Base-by-base conservation (phyloP, 306 rosid species). In the Acacia acuminata region DNA sequence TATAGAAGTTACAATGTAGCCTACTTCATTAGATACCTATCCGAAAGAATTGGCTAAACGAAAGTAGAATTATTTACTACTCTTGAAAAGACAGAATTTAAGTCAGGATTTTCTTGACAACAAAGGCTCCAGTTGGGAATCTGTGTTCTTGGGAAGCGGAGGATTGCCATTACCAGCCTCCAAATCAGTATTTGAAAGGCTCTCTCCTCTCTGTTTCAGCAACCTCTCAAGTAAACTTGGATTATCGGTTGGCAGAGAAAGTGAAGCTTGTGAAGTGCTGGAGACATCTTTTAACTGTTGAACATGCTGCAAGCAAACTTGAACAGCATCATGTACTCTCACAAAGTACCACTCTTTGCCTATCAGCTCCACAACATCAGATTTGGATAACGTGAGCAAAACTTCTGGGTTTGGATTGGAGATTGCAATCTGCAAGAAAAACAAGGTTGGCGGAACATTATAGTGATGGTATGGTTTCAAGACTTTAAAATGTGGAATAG, bases 311-410 rank as follows among this genome's bases (percentile, higher is more conserved):
- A 96, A 90, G 89, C 99, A 96, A 79, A 96, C 94, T 89, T 96
- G 99, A 80, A 94, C 92, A n/a, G 99, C 99, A 79, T 96, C 99
- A 34, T 94, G 99, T 75, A 96, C 96, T 90, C 99, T 91, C 83
- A 96, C 99, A 72, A 92, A 96, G 89, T 87, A 94, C 97, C 98
- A 92, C 73, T 96, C 91, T 90, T 96, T 94, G 80, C 99, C 99
- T 51, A 96, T 89, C 89, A 96, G 87, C 77, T 94, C 98, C 36
- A 96, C 92, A 5, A 89, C 80, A 40, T 96, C 94, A 19, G 99
- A 80, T 80, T 55, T 92, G 75, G 97, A 94, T 75, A 96, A 82
- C 69, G 97, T 91, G 55, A 89, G 85, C 86, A 92, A 85, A 86
- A 94, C 97, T 42, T 96, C 98, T 63, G 92, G 82, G 84, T 91